Base-by-base conservation (phyloP, 2,329 filamentous ascomycete genomes). In the Ilyonectria robusta region DNA sequence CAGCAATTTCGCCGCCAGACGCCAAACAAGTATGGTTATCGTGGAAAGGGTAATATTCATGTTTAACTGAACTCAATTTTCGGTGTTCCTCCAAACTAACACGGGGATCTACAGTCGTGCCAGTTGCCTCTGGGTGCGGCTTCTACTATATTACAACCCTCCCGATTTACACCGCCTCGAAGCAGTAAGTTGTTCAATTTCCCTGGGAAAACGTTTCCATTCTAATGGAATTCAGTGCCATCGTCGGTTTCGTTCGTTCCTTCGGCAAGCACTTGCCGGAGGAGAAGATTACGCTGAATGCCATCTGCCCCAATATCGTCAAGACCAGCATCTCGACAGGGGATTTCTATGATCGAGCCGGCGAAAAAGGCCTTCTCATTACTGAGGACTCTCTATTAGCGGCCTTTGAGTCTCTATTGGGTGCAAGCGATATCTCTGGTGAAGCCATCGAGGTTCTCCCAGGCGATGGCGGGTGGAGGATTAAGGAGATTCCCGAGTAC, bases 251-350 rank as follows among this genome's bases (percentile, higher is more conserved):
- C 17, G 48, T 53, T 6, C 58, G 58, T n/a, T 61, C 58, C 3
- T 61, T 61, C 21, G 58, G 58, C 23, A 61, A 61, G 37, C 44
- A 51, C 15, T 33, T 61, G 33, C 58, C 58, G 19, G 35, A 44
- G 2, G 58, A 61, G 37, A 53, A 53, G 26, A 61, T 61, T n/a
- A 61, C 58, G 10, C 23, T 61, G 8, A 61, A 61, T 17, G 48
- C 58, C 19, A 61, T 61, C 8, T 61, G 58, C 19, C 58, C 58
- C 4, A 61, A 61, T 23, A 61, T 61, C 7, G 58, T 61, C 46
- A 53, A 51, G 17, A 61, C 58, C 4, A 37, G 33, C 21, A 61
- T 61, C 23, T 61, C 58, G 5, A 53, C 48, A 21, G 58, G 58
- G 6, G 37, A 51, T 19, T 61, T 61, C 17, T 61, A 61, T 26